phyloP scores from a whole-genome alignment of 2,329 filamentous ascomycete genomes.

The Pseudonectria foliicola region DNA sequence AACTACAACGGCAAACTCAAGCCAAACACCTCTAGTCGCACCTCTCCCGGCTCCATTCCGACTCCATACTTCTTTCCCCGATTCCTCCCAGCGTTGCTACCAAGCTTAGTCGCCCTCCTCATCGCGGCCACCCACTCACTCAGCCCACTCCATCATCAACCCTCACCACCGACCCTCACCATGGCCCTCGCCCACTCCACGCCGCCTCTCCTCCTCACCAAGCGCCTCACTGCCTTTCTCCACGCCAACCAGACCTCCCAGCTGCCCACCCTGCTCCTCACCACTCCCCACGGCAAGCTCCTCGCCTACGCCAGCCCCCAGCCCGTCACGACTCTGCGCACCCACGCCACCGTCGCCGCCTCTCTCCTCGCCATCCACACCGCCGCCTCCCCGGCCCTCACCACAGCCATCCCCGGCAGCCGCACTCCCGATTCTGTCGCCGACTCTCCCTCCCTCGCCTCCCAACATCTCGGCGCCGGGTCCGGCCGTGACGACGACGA shows the following conservation, averaged over 20 bases:
- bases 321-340: conserved; percentile 50
- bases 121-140: too few species aligned
- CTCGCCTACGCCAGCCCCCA: conserved; percentile 54
- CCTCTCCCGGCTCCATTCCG: too few species aligned
- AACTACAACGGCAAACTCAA: too few species aligned
- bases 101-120: too few species aligned
- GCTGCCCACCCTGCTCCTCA: conserved; percentile 53
- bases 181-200: conserved; percentile 36
- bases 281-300: conserved; percentile 54
- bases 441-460: conserved; percentile 15
- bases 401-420: conserved; percentile 34
- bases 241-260: conserved; percentile 49
- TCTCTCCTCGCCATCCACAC: conserved; percentile 55
- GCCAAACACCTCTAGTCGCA: too few species aligned
- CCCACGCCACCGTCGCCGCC: conserved; percentile 57
- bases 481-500: conserved; percentile 18
- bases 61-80: too few species aligned
- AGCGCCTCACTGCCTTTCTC: conserved; percentile 57
- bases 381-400: conserved; percentile 33
- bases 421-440: conserved; percentile 21
- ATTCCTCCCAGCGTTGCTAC: too few species aligned
- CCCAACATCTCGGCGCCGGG: background rate
- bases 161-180: conserved; percentile 1
- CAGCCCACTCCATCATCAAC: background rate
- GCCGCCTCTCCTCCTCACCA: conserved; percentile 56